These are phyloP conservation scores for Gnomoniopsis smithogilvyi DNA, from an alignment of 2,329 filamentous ascomycete species.

Conservation along the genomic window DNA sequence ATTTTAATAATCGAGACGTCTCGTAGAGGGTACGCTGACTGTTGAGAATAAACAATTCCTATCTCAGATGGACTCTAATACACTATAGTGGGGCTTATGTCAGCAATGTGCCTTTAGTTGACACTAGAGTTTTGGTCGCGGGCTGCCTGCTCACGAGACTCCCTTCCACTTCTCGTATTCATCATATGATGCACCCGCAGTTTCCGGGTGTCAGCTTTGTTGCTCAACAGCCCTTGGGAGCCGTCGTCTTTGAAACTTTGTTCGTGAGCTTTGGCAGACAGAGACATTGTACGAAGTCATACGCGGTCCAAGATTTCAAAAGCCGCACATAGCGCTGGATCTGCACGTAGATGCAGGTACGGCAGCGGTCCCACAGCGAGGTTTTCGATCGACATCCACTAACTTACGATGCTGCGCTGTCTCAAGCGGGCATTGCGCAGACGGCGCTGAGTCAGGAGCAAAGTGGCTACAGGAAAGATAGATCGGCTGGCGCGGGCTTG, in stretches of 20 bases:
- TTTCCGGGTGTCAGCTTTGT: not conserved
- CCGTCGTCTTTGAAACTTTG: not conserved
- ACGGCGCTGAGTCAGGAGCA: constrained; percentile 10
- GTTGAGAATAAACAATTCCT: too few species aligned
- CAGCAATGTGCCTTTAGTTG: too few species aligned
- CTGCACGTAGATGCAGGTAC: constrained; percentile 20
- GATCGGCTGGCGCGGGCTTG: constrained; percentile 15
- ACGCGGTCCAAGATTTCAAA: constrained; percentile 1
- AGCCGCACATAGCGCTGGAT: constrained; percentile 3
- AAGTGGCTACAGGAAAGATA: not conserved
- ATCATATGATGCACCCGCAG: too few species aligned
- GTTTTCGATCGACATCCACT: not conserved
- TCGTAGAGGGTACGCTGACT: too few species aligned
- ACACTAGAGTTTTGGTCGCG: too few species aligned
- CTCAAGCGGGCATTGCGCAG: not conserved
- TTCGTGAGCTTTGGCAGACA: constrained; percentile 6
- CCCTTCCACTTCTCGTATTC: not conserved
- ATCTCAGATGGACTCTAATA: too few species aligned
- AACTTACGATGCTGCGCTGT: not conserved
- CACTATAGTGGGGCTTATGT: too few species aligned
- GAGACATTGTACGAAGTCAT: constrained; percentile 8
- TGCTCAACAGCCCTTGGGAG: not conserved
- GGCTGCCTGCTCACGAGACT: too few species aligned
- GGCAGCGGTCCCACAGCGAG: not conserved
- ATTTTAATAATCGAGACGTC: too few species aligned